A percentile compares a stretch with the other conserved stretches of the same genome.
phyloP scores from a whole-genome alignment of 2,329 filamentous ascomycete genomes.

The Lachnellula suecica region DNA sequence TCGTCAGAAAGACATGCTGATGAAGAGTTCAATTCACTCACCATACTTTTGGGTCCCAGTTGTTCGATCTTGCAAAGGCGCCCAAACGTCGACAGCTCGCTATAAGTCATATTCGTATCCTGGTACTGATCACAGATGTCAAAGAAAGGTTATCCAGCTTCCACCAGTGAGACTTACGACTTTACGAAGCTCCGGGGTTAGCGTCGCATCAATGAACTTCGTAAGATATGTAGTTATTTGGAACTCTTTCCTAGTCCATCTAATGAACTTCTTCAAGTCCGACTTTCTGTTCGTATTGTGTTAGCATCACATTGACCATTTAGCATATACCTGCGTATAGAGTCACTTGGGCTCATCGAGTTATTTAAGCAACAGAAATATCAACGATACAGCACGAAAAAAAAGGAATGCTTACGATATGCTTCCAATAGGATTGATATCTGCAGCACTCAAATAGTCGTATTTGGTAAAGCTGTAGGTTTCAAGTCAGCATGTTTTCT shows the following conservation, averaged over 20 bases:
- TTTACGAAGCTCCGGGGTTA: conserved; percentile 64
- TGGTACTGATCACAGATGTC: too few relatives aligned
- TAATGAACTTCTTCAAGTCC: conserved; percentile 71
- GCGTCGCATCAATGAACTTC: conserved; percentile 62
- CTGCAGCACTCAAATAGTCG: conserved; percentile 31
- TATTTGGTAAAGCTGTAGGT: too few relatives aligned
- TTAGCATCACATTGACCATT: not conserved
- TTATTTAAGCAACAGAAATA: not conserved
- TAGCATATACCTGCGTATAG: too few relatives aligned
- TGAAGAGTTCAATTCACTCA: not conserved
- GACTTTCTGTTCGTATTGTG: conserved; percentile 47
- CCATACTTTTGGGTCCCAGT: conserved; percentile 45
- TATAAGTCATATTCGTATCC: conserved; percentile 56
- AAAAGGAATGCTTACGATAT: conserved; percentile 30
- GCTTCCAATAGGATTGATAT: conserved; percentile 59
- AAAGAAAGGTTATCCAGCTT: too few relatives aligned
- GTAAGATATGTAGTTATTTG: conserved; percentile 60
- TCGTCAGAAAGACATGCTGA: not conserved
- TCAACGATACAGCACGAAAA: conserved; percentile 8
- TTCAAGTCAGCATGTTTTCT: too few relatives aligned
- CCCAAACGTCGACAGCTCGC: conserved; percentile 44
- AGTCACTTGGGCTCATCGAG: not conserved
- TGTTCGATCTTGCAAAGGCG: conserved; percentile 47
- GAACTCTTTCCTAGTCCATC: conserved; percentile 60
- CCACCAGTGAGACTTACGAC: conserved; percentile 46